Base-by-base conservation (phyloP, 441 rosid genomes). In the Omphalea diandra region DNA sequence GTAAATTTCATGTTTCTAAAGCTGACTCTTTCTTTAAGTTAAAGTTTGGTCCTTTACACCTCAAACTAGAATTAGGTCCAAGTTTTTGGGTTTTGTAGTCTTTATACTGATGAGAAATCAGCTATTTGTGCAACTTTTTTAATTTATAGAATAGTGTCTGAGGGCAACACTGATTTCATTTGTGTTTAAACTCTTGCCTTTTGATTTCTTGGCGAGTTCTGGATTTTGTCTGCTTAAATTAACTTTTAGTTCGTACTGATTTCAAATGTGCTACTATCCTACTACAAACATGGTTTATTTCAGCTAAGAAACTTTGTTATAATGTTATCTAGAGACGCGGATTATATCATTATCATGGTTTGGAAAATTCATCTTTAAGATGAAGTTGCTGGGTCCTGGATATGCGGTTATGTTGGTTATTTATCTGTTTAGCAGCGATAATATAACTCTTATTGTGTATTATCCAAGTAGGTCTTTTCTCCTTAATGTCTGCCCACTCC, bases 371-470 rank as follows among this genome's bases (percentile, higher is more conserved):
- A 2, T 54, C 49, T 26, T 27, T 38, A 41, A 29, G 33, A 24
- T 36, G 33, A 36, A 60, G 46, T 22, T 66, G 44, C 69, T 17
- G n/a, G n/a, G n/a, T n/a, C n/a, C n/a, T 18, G 22, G 22, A 57
- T 49, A 3, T 52, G 60, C n/a, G 29, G 35, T 29, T 63, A 26
- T 44, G 17, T 43, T 43, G 67, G 53, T 47, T 26, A 27, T 52
- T 36, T 46, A n/a, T 29, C 5, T 10, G 18, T 18, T 17, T 10
- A n/a, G 54, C 54, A 56, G 18, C 64, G 63, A 24, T 38, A 29
- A 40, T 40, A 26, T 49, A 47, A 5, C 43, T 7, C 55, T 32
- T 17, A 58, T 54, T 59, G 44, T 61, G 74, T 18, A 68, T 43
- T 26, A 56, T 46, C n/a, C n/a, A n/a, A 14, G 26, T 41, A 15